Evolutionary conservation across 768 basidiomycete species (phyloP).

Genomic region (Boletellus emodensis): DNA sequence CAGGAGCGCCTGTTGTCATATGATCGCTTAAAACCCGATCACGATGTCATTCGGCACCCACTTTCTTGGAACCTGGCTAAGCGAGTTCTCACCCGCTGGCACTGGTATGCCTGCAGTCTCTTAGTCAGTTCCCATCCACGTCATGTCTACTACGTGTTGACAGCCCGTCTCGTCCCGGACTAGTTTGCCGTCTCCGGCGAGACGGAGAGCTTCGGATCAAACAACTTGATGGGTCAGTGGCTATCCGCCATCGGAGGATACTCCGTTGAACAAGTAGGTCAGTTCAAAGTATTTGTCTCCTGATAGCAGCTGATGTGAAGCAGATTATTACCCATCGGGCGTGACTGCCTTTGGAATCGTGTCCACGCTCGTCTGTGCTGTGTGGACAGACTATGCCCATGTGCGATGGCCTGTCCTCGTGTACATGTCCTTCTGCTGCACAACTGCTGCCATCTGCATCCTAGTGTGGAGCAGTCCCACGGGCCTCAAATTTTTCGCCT

Average conservation of each 20-base stretch:
- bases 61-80: conserved; percentile 46
- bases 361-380: conserved; percentile 59
- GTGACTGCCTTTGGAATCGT: conserved; percentile 61
- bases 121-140: conserved; percentile 37
- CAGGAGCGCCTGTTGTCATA: conserved; percentile 56
- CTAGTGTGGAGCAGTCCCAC: conserved; percentile 58
- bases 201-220: conserved; percentile 64
- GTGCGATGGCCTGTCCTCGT: conserved; percentile 63
- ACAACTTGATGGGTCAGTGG: conserved; percentile 74
- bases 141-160: background rate
- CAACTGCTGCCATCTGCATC: conserved; percentile 52
- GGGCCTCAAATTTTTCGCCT: conserved; percentile 71
- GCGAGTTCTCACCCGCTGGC: conserved; percentile 55
- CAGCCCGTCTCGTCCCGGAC: background rate
- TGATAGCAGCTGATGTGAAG: conserved; percentile 8
- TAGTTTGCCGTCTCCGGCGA: conserved; percentile 69
- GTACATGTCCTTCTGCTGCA: conserved; percentile 55
- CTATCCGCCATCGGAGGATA: conserved; percentile 58
- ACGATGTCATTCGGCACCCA: conserved; percentile 39
- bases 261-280: conserved; percentile 59
- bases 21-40: conserved; percentile 40
- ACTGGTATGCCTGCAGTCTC: conserved; percentile 66
- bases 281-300: conserved; percentile 4
- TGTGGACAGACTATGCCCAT: conserved; percentile 57
- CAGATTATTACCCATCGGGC: conserved; percentile 59